phyloP scores from a whole-genome alignment of 495 filamentous ascomycete species.

The Echria macrotheca region DNA sequence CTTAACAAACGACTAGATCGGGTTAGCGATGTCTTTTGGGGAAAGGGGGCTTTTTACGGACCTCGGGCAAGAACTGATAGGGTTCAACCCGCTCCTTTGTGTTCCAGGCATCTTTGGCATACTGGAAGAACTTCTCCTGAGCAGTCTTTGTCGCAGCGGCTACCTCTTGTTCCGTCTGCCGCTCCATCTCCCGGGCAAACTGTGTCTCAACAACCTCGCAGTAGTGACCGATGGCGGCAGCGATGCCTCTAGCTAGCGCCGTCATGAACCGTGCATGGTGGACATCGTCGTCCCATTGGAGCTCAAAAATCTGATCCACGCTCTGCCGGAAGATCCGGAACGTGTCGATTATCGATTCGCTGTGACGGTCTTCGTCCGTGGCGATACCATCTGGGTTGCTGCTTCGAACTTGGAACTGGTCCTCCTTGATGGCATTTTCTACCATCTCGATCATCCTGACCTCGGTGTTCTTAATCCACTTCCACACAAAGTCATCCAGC shows the following conservation, averaged over 20 bases:
- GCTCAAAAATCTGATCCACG: constrained; percentile 73
- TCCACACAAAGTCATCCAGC: constrained; percentile 88
- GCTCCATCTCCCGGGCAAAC: constrained; percentile 91
- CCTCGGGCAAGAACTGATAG: constrained; percentile 95
- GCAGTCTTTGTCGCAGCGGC: constrained; percentile 68
- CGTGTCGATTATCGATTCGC: constrained; percentile 87
- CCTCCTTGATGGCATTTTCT: constrained; percentile 82
- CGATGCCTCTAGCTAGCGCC: constrained; percentile 80
- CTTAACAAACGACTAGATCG: constrained; percentile 80
- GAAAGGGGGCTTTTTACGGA: constrained; percentile 34
- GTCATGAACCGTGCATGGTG: constrained; percentile 98
- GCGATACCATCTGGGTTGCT: constrained; percentile 54
- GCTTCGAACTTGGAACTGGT: constrained; percentile 67
- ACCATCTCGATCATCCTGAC: constrained; percentile 76
- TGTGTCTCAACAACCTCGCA: constrained; percentile 85
- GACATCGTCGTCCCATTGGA: constrained; percentile 89
- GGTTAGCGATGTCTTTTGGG: constrained; percentile 9
- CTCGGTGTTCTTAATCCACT: constrained; percentile 82
- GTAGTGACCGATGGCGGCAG: constrained; percentile 76
- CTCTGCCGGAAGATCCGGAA: constrained; percentile 90
- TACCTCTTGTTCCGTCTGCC: constrained; percentile 79
- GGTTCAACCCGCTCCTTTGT: constrained; percentile 93
- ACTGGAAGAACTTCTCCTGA: constrained; percentile 85
- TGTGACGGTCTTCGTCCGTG: constrained; percentile 82
- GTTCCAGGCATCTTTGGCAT: constrained; percentile 93